Base-by-base conservation (phyloP, 352 stramenopile genomes). In the Pythium apleroticum region DNA sequence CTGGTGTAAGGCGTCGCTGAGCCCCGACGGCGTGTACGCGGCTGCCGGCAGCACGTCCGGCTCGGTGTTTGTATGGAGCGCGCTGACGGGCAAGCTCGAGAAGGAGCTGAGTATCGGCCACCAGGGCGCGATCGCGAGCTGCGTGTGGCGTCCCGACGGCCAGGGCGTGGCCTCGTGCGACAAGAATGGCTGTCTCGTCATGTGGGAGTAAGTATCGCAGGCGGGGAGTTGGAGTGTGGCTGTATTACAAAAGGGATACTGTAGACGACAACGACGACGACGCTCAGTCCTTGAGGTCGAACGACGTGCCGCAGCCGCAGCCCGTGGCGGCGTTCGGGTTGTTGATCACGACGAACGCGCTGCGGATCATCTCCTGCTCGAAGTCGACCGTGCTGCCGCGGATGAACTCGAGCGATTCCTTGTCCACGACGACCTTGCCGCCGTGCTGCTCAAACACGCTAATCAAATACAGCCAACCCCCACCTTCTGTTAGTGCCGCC, bases 301-400 rank as follows among this genome's bases (percentile, higher is more conserved):
- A 99, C 27, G 93, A 98, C 48, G 77, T 96, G 50, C 97, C 97
- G 78, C 97, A 99, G 57, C 97, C 97, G 78, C 97, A 99, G 59
- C 96, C 97, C 55, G 75, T 91, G 75, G 97, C 95, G 52, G 95
- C 97, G 71, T 98, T 96, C 35, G 97, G 97, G 84, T 99, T 99
- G 71, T 98, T 97, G 67, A 97, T 72, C 20, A 99, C 84, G 8
- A 87, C 91, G 77, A 99, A 99, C 27, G 91, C 84, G 65, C 84
- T 97, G 49, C 96, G 94, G 65, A 99, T 99, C 73, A 99, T 93
- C 75, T 99, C 96, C 66, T 98, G 85, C 52, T 98, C 93, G 69
- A 93, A 99, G 74, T 99, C 97, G 56, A 99, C 82, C 9, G 93
- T 99, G 58, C 91, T 95, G 63, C 86, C 86, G 67, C 77, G 75